Evolutionary conservation across 345 rosid genomes (phyloP).

Genomic region (Eucalyptus rudis): DNA sequence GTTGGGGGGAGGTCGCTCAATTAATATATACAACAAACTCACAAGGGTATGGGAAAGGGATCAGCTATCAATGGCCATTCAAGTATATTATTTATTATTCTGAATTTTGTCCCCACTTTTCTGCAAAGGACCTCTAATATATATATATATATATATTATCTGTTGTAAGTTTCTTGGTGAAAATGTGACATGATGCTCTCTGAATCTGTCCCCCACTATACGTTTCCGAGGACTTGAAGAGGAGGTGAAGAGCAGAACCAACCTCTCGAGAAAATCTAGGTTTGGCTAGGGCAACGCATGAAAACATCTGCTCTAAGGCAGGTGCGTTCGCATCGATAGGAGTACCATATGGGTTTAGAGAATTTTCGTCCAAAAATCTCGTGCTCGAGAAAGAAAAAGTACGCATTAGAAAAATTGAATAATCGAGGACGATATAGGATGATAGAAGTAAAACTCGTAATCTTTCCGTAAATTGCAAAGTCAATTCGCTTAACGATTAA

Average conservation of each 20-base stretch:
- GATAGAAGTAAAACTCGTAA: background rate
- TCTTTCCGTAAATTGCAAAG: too few species aligned
- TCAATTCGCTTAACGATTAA: background rate
- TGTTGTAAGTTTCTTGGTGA: background rate
- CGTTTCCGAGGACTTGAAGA: background rate
- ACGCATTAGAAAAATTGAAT: background rate
- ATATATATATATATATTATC: background rate
- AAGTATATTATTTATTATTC: background rate
- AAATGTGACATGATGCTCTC: background rate
- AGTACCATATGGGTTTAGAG: background rate
- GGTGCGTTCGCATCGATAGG: background rate
- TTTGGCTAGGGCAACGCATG: background rate
- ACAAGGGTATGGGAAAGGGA: background rate
- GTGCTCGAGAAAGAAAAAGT: background rate
- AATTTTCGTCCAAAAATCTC: background rate
- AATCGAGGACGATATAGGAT: background rate
- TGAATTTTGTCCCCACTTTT: background rate
- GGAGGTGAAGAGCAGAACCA: background rate
- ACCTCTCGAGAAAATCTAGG: background rate
- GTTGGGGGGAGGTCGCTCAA: background rate
- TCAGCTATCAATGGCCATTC: background rate
- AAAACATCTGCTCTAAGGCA: background rate
- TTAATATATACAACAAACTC: background rate
- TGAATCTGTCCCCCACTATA: background rate
- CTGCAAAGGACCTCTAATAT: background rate